phyloP scores from a whole-genome alignment of 2,329 filamentous ascomycete genomes.

The Basipetospora chlamydospora region DNA sequence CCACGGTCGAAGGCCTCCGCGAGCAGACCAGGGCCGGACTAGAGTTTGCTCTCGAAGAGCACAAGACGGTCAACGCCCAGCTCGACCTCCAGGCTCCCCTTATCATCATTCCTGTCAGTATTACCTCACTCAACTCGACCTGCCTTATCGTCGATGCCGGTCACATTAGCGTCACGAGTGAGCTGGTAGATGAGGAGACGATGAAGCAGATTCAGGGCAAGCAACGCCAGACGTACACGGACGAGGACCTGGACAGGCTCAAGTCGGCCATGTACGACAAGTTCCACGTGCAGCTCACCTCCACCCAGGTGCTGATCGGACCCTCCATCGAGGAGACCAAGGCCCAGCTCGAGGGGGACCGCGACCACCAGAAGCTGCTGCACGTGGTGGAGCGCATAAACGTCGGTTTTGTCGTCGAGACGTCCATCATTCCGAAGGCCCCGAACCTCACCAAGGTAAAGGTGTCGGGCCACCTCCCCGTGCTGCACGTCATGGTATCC shows the following conservation, averaged over 20 bases:
- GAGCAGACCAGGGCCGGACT: slow-evolving; percentile 93
- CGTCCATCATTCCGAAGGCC: slow-evolving; percentile 91
- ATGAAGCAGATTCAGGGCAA: slow-evolving; percentile 83
- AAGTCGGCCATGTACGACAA: slow-evolving; percentile 97
- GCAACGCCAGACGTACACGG: slow-evolving; percentile 72
- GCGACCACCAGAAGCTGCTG: slow-evolving; percentile 54
- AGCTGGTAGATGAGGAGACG: slow-evolving; percentile 83
- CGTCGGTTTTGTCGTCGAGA: slow-evolving; percentile 90
- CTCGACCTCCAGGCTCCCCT: slow-evolving; percentile 90
- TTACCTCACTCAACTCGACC: slow-evolving; percentile 63
- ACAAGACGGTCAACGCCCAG: slow-evolving; percentile 95
- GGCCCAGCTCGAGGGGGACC: slow-evolving; percentile 55
- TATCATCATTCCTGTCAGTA: slow-evolving; percentile 90
- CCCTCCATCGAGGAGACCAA: slow-evolving; percentile 86
- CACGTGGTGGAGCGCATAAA: slow-evolving; percentile 96
- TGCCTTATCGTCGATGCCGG: slow-evolving; percentile 93
- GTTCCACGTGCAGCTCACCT: slow-evolving; percentile 82
- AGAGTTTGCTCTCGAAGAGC: slow-evolving; percentile 91
- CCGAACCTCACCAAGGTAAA: slow-evolving; percentile 85
- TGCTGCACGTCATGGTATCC: slow-evolving; percentile 81
- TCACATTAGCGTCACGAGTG: slow-evolving; percentile 86
- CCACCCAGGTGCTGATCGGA: slow-evolving; percentile 89
- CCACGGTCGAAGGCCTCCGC: slow-evolving; percentile 84
- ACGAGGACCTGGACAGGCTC: slow-evolving; percentile 75
- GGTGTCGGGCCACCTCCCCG: slow-evolving; percentile 79